Evolutionary conservation across 2,329 filamentous ascomycete genomes (phyloP).

Genomic region (Fusarium abutilonis): DNA sequence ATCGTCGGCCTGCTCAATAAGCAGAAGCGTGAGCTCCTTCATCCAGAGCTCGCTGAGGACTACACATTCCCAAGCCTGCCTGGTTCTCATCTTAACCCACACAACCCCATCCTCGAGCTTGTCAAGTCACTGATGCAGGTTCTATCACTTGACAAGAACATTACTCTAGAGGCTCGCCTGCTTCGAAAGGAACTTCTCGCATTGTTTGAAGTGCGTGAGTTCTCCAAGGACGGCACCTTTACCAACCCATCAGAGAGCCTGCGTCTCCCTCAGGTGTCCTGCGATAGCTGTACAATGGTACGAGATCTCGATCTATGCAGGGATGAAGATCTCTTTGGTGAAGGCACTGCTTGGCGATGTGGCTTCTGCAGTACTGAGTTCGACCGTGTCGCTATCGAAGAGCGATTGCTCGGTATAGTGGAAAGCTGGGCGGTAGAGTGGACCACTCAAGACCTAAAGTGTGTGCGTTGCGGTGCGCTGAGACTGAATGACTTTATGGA

Average conservation of each 20-base stretch:
- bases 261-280: conserved; percentile 79
- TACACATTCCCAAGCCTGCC: conserved; percentile 87
- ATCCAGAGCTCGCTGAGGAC: conserved; percentile 86
- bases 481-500: conserved; percentile 95
- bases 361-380: conserved; percentile 78
- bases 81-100: conserved; percentile 65
- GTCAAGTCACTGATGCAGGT: conserved; percentile 95
- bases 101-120: conserved; percentile 85
- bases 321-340: conserved; percentile 77
- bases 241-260: conserved; percentile 83
- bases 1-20: conserved; percentile 83
- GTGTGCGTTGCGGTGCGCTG: conserved; percentile 74
- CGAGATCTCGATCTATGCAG: conserved; percentile 92
- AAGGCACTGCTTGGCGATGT: conserved; percentile 74
- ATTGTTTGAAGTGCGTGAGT: conserved; percentile 94
- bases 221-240: conserved; percentile 87
- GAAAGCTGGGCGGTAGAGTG: conserved; percentile 81
- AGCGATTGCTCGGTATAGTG: conserved; percentile 79
- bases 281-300: conserved; percentile 88
- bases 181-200: conserved; percentile 88
- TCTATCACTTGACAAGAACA: conserved; percentile 87
- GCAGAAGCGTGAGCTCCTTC: conserved; percentile 87
- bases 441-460: conserved; percentile 91
- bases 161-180: conserved; percentile 85
- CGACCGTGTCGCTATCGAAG: conserved; percentile 83